phyloP scores from a whole-genome alignment of 495 filamentous ascomycete genomes.

The Xylaria scruposa region DNA sequence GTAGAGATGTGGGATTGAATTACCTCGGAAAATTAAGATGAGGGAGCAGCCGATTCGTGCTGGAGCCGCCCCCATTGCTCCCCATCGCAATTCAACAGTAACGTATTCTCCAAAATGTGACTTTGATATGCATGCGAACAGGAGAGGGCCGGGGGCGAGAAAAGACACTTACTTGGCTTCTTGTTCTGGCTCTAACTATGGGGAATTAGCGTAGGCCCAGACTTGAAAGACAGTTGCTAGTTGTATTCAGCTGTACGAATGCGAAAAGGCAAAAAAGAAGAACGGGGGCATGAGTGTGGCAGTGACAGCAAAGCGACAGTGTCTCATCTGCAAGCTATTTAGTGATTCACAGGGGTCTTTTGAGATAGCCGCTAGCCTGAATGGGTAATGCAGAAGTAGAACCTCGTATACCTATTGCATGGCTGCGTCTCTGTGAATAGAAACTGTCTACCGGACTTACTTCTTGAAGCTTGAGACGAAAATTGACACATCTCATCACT shows the following conservation, averaged over 20 bases:
- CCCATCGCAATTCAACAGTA: neutral
- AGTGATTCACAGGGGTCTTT: conserved; percentile 1
- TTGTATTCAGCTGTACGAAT: neutral
- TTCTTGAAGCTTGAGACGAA: neutral
- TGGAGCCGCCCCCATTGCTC: conserved; percentile 4
- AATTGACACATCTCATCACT: neutral
- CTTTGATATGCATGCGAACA: neutral
- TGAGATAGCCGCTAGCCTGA: neutral
- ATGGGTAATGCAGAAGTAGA: neutral
- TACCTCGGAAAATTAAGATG: neutral
- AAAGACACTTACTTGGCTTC: neutral
- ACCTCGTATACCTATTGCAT: neutral
- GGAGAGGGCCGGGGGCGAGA: neutral
- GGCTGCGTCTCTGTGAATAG: neutral
- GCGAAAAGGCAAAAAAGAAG: neutral
- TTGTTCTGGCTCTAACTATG: neutral
- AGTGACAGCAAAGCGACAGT: neutral
- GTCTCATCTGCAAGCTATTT: conserved; percentile 1
- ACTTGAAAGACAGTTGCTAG: neutral
- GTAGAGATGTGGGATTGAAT: neutral
- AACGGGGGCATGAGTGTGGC: neutral
- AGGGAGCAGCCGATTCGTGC: conserved; percentile 3
- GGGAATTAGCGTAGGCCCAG: neutral
- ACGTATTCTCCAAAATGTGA: conserved; percentile 8
- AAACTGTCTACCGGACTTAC: neutral